Conservation (phyloP, 2,329 filamentous ascomycete species). For the Xylaria polymorpha region DNA sequence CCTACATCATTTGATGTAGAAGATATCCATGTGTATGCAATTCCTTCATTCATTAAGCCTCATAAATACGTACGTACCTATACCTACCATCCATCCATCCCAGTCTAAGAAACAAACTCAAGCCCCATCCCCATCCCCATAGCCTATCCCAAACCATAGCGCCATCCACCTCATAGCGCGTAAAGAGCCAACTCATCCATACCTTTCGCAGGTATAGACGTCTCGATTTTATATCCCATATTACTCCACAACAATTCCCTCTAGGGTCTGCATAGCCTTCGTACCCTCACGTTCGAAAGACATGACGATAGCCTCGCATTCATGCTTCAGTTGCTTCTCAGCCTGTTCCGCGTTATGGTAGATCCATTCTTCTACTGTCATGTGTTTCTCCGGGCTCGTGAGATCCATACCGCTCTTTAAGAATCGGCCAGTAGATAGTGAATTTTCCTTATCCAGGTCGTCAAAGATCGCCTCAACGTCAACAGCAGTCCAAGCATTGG, state of each 20-base stretch:
- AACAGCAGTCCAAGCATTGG: constrained; percentile 74
- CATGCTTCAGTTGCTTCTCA: constrained; percentile 79
- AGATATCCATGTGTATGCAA: background rate
- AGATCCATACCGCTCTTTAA: constrained; percentile 70
- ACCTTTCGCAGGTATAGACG: background rate
- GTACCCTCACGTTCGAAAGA: constrained; percentile 86
- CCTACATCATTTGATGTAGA: background rate
- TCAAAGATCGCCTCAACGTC: constrained; percentile 81
- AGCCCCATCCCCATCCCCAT: constrained; percentile 3
- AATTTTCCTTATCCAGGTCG: constrained; percentile 64
- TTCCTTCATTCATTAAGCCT: constrained; percentile 25
- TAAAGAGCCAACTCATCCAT: background rate
- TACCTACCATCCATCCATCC: background rate
- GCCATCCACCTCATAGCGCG: constrained; percentile 21
- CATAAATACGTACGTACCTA: constrained; percentile 12
- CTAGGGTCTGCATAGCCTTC: constrained; percentile 80
- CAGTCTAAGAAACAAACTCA: constrained; percentile 12
- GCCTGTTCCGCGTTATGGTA: constrained; percentile 81
- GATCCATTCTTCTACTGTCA: constrained; percentile 97
- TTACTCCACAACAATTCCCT: constrained; percentile 72
- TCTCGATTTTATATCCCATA: background rate
- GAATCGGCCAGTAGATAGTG: constrained; percentile 54
- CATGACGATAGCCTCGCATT: constrained; percentile 85
- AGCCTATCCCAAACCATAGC: constrained; percentile 18
- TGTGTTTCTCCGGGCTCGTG: constrained; percentile 80